A percentile compares a stretch with the other conserved stretches of the same genome.
phyloP scores from a whole-genome alignment of 2,329 filamentous ascomycete species.

The Pseudogymnoascus sp. region DNA sequence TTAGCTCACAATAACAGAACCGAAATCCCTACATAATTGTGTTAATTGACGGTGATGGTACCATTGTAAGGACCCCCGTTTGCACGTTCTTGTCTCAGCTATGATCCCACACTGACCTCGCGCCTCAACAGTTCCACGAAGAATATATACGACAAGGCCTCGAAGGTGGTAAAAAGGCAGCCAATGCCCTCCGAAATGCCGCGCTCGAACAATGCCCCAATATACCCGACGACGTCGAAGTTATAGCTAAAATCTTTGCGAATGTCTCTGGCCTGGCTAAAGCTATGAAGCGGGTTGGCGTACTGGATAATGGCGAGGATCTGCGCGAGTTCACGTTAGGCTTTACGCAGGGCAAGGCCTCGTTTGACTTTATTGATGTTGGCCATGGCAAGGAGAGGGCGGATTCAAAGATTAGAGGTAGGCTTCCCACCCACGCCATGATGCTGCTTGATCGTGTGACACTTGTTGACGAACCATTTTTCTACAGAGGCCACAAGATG shows the following conservation, averaged over 20 bases:
- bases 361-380: slow-evolving; percentile 58
- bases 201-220: slow-evolving; percentile 40
- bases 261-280: slow-evolving; percentile 44
- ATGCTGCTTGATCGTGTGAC: background rate
- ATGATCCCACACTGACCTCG: background rate
- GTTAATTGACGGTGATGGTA: slow-evolving; percentile 55
- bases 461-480: slow-evolving; percentile 13
- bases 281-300: slow-evolving; percentile 42
- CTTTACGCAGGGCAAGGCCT: slow-evolving; percentile 50
- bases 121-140: slow-evolving; percentile 45
- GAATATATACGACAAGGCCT: slow-evolving; percentile 45
- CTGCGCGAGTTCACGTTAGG: slow-evolving; percentile 50
- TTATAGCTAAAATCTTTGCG: slow-evolving; percentile 49
- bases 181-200: slow-evolving; percentile 39
- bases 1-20: slow-evolving; percentile 21
- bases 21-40: slow-evolving; percentile 52
- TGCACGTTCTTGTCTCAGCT: slow-evolving; percentile 8
- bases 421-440: slow-evolving; percentile 12
- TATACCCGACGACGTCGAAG: slow-evolving; percentile 40
- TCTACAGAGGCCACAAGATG: slow-evolving; percentile 36
- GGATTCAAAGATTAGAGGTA: slow-evolving; percentile 54
- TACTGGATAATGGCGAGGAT: slow-evolving; percentile 35
- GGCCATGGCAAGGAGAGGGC: slow-evolving; percentile 50
- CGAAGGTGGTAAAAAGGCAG: slow-evolving; percentile 32
- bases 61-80: slow-evolving; percentile 39